Conservation (phyloP, 192 early-diverging fungal genomes). For the Mortierella claussenii region DNA sequence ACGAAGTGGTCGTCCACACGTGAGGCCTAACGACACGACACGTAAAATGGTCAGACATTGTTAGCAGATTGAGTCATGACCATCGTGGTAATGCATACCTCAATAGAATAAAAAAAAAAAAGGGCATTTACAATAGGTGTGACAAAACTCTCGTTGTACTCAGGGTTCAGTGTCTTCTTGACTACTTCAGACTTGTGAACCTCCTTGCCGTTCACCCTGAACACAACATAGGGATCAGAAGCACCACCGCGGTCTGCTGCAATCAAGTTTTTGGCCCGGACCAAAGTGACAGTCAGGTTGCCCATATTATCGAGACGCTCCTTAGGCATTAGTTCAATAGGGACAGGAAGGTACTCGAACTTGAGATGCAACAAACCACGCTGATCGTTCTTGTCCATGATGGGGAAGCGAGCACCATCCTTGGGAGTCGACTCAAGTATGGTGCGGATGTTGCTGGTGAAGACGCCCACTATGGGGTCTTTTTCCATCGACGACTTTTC, state of each 20-base stretch:
- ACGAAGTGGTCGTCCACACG: conserved; percentile 65
- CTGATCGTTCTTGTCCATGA: conserved; percentile 33
- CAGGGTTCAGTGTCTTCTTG: conserved; percentile 81
- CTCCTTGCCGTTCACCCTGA: conserved; percentile 71
- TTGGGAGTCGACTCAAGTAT: conserved; percentile 27
- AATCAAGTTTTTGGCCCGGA: conserved; percentile 67
- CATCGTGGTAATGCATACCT: background rate
- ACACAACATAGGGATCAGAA: conserved; percentile 79
- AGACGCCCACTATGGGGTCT: conserved; percentile 45
- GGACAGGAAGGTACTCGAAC: conserved; percentile 58
- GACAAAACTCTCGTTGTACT: conserved; percentile 74
- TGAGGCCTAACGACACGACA: conserved; percentile 27
- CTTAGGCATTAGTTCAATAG: conserved; percentile 54
- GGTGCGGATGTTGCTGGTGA: conserved; percentile 23
- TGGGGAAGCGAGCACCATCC: conserved; percentile 28
- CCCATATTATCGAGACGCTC: conserved; percentile 75
- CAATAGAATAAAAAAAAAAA: background rate
- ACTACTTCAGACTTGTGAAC: conserved; percentile 74
- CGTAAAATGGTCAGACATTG: background rate
- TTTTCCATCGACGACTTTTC: conserved; percentile 48
- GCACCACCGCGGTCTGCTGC: conserved; percentile 78
- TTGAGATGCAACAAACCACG: conserved; percentile 51
- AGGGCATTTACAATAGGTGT: conserved; percentile 61
- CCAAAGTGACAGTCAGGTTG: conserved; percentile 66
- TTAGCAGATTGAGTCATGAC: background rate